These are phyloP conservation scores for Syncephalastrum sp. DNA, from an alignment of 371 early-diverging fungal species.

Conservation along the genomic window DNA sequence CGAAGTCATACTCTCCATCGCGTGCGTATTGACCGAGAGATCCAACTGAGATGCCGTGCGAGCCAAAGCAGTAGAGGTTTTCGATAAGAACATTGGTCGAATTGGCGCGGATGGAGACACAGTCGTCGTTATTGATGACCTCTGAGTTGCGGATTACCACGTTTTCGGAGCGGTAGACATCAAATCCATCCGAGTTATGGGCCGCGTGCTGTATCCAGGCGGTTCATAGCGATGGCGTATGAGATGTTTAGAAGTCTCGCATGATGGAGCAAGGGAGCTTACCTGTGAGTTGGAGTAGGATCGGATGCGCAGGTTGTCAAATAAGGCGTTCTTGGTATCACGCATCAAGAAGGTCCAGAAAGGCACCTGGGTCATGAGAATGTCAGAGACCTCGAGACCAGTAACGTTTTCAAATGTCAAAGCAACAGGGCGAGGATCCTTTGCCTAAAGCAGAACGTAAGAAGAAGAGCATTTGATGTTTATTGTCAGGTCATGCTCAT, in stretches of 20 bases:
- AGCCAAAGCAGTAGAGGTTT: constrained; percentile 25
- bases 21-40: constrained; percentile 23
- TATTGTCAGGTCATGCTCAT: no score
- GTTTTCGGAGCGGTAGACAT: constrained; percentile 9
- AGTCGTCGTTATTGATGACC: constrained; percentile 24
- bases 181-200: constrained; percentile 21
- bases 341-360: constrained; percentile 20
- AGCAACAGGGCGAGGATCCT: constrained; percentile 15
- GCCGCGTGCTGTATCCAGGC: not conserved
- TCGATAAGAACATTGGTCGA: constrained; percentile 17
- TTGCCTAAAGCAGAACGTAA: constrained; percentile 1
- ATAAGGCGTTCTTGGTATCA: constrained; percentile 10
- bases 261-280: constrained; percentile 3
- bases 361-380: constrained; percentile 14
- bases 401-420: constrained; percentile 16
- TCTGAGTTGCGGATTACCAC: constrained; percentile 16
- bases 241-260: not conserved
- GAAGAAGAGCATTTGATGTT: no score
- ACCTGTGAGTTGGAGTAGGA: constrained; percentile 18
- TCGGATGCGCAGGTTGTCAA: constrained; percentile 8
- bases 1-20: constrained; percentile 18
- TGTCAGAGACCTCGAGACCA: constrained; percentile 12
- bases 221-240: no score
- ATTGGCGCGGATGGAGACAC: constrained; percentile 22
- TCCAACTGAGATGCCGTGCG: constrained; percentile 28